Evolutionary conservation across 441 rosid species (phyloP).

Genomic region (Populus hybrid): DNA sequence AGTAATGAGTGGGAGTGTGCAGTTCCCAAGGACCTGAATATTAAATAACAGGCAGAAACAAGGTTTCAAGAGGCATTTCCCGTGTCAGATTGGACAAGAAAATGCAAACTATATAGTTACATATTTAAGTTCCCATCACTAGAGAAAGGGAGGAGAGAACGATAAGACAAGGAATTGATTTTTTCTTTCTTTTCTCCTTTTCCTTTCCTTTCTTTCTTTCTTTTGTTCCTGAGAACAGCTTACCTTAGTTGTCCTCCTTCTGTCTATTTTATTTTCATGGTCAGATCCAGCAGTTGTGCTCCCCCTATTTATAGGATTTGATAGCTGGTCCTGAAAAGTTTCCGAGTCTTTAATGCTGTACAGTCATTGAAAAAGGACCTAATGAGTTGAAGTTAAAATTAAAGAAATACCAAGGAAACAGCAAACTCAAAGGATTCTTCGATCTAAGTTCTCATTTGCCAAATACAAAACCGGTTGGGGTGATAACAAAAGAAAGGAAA

Average conservation of each 20-base stretch:
- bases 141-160: background rate
- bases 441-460: background rate
- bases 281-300: slow-evolving; percentile 13
- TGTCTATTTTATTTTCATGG: slow-evolving; percentile 16
- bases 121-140: background rate
- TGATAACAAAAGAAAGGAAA: background rate
- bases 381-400: background rate
- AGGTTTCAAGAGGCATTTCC: background rate
- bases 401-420: background rate
- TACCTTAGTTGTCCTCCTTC: slow-evolving; percentile 33
- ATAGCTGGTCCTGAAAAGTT: slow-evolving; percentile 22
- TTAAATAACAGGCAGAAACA: slow-evolving; percentile 12
- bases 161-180: background rate
- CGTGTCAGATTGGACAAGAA: background rate
- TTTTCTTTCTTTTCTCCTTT: background rate
- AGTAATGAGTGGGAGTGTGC: slow-evolving; percentile 40
- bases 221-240: slow-evolving; percentile 10
- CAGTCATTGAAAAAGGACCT: slow-evolving; percentile 14
- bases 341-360: slow-evolving; percentile 27
- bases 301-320: slow-evolving; percentile 25
- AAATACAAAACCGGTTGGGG: background rate
- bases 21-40: slow-evolving; percentile 10
- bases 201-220: no score
- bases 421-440: background rate
- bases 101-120: background rate